phyloP scores from a whole-genome alignment of 768 basidiomycete genomes.

The Phaffia australis region DNA sequence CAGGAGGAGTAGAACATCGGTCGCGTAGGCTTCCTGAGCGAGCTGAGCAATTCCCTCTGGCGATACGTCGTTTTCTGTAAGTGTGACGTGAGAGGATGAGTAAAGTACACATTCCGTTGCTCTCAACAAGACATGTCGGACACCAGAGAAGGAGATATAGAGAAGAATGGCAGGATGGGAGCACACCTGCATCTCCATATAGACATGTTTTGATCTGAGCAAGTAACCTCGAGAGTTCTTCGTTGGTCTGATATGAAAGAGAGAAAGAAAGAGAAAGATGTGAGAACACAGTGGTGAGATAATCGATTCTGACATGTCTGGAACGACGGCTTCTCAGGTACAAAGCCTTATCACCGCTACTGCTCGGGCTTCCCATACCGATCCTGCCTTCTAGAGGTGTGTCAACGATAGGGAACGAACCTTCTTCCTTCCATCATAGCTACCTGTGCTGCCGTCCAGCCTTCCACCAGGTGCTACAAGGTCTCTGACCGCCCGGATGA shows the following conservation, averaged over 20 bases:
- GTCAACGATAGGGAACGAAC: slow-evolving; percentile 41
- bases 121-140: background rate
- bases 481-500: slow-evolving; percentile 22
- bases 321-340: background rate
- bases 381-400: background rate
- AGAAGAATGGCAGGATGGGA: slow-evolving; percentile 5
- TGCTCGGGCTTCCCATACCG: background rate
- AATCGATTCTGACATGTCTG: background rate
- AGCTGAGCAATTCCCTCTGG: slow-evolving; percentile 88
- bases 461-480: slow-evolving; percentile 12
- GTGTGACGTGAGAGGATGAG: background rate
- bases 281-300: background rate
- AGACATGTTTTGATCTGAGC: slow-evolving; percentile 81
- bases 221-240: slow-evolving; percentile 79
- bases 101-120: slow-evolving; percentile 3
- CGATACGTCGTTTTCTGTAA: slow-evolving; percentile 52
- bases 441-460: slow-evolving; percentile 10
- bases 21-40: slow-evolving; percentile 88
- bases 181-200: slow-evolving; percentile 74
- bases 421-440: slow-evolving; percentile 64
- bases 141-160: background rate
- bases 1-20: slow-evolving; percentile 70
- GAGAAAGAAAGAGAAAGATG: slow-evolving; percentile 7
- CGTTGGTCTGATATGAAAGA: slow-evolving; percentile 52
- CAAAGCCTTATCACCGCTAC: background rate